Conservation (phyloP, 2,329 filamentous ascomycete species). For the Acephala macrosclerotiorum region DNA sequence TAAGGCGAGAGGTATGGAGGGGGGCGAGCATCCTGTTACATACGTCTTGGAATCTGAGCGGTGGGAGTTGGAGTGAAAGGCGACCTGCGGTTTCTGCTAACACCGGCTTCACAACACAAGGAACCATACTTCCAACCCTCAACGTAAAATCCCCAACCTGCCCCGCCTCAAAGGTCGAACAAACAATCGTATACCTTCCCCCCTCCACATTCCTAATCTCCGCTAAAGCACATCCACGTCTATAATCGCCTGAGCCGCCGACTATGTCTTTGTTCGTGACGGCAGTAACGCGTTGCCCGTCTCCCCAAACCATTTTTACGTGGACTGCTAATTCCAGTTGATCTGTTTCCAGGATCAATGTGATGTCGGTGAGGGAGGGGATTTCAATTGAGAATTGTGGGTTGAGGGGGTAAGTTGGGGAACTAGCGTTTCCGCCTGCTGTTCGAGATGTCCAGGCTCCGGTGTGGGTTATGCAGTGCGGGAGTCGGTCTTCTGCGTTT, state of each 20-base stretch:
- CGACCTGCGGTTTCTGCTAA: constrained; percentile 79
- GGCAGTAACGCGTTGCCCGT: constrained; percentile 73
- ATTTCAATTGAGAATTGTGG: constrained; percentile 81
- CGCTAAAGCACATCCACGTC: constrained; percentile 77
- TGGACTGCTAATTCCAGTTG: constrained; percentile 77
- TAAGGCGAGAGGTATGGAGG: constrained; percentile 36
- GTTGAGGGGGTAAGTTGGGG: constrained; percentile 80
- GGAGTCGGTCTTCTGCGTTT: constrained; percentile 55
- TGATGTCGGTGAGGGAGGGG: constrained; percentile 64
- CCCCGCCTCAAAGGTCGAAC: constrained; percentile 86
- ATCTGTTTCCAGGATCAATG: constrained; percentile 76
- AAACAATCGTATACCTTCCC: constrained; percentile 86
- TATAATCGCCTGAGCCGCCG: constrained; percentile 87
- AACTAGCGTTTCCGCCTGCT: constrained; percentile 84
- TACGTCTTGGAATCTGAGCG: constrained; percentile 56
- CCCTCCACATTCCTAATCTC: constrained; percentile 65
- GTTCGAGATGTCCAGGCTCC: constrained; percentile 80
- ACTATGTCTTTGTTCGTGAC: constrained; percentile 81
- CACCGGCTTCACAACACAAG: constrained; percentile 65
- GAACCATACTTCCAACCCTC: constrained; percentile 70
- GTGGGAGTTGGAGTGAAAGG: constrained; percentile 65
- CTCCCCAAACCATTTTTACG: constrained; percentile 82
- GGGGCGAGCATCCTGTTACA: constrained; percentile 56
- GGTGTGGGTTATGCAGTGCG: constrained; percentile 58
- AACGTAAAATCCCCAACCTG: constrained; percentile 79